phyloP scores from a whole-genome alignment of 2,329 filamentous ascomycete species.

The Fusarium praegraminearum region DNA sequence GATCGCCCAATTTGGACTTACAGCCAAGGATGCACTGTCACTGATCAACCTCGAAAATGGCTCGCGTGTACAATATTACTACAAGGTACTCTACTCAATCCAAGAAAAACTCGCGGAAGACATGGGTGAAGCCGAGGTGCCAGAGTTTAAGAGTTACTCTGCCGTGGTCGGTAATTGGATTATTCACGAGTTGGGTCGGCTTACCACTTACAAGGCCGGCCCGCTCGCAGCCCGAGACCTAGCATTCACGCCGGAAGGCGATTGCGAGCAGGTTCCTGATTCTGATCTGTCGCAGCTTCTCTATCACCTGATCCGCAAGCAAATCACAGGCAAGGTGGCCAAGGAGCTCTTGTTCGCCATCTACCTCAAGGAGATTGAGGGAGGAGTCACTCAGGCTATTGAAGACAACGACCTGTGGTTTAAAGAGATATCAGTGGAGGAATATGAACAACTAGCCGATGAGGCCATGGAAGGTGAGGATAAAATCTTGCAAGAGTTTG shows the following conservation, averaged over 20 bases:
- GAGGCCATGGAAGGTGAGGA: constrained; percentile 60
- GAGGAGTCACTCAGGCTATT: constrained; percentile 59
- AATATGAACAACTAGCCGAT: constrained; percentile 63
- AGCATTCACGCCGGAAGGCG: constrained; percentile 60
- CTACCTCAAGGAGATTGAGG: constrained; percentile 61
- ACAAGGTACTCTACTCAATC: constrained; percentile 69
- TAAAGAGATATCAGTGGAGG: constrained; percentile 59
- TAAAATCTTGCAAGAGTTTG: constrained; percentile 61
- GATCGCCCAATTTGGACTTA: constrained; percentile 73
- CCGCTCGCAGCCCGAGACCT: constrained; percentile 51
- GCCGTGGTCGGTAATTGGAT: constrained; percentile 73
- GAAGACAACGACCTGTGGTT: constrained; percentile 66
- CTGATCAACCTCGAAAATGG: constrained; percentile 83
- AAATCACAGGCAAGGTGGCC: constrained; percentile 68
- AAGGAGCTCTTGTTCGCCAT: constrained; percentile 69
- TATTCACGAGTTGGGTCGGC: constrained; percentile 78
- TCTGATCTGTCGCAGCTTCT: constrained; percentile 64
- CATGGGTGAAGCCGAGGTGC: constrained; percentile 25
- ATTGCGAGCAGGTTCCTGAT: constrained; percentile 61
- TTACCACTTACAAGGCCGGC: constrained; percentile 65
- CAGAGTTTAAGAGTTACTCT: constrained; percentile 55
- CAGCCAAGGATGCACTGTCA: constrained; percentile 84
- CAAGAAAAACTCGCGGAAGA: constrained; percentile 48
- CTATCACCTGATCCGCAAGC: constrained; percentile 59
- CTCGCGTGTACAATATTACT: constrained; percentile 84